Evolutionary conservation across 805 yeast genomes (phyloP), one percentile per base, ranked within the genome.

Genomic region (Hanseniaspora pseudoguilliermondii): DNA sequence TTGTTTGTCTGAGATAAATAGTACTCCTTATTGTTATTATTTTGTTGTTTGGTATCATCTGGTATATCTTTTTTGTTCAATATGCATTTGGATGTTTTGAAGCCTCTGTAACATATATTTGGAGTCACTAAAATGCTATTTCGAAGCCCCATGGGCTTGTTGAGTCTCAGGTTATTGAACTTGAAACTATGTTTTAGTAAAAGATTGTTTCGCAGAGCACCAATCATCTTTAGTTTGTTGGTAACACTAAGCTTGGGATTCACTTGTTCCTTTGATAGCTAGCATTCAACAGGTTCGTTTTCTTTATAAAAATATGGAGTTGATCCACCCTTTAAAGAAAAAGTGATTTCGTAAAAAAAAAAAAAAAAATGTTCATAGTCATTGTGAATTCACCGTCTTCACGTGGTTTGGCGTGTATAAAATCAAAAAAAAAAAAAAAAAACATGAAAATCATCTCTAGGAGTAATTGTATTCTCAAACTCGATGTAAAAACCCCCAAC

Each of bases 1-100:
- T 74, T 69, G 6, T 71, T 71, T 0, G 80, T 73, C 8, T 71
- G 71, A 3, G 73, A 71, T n/a, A 79, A 65, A 48, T 73, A 69
- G 43, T 72, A 71, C 47, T 74, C 78, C 47, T 67, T 62, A 18
- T 71, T 68, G 59, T 49, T 61, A 13, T 7, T 20, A n/a, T 29
- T 18, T 23, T 16, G n/a, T 3, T n/a, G 40, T 47, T 47, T n/a
- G 8, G 13, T n/a, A 18, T 29, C 8, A 10, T 49, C 23, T 4
- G 32, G 21, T 2, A 32, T 27, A 10, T 34, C 36, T 23, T 41
- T 36, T 23, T 50, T 50, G 4, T 15, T 34, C 2, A 42, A 34
- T 15, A 8, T 16, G 7, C 23, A n/a, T 16, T 8, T 44, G 15
- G 47, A 5, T 34, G 34, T 44, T 44, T 21, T 16, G 10, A 44